Evolutionary conservation across 2,329 filamentous ascomycete species (phyloP).

Genomic region (Nigrograna mackinnonii): DNA sequence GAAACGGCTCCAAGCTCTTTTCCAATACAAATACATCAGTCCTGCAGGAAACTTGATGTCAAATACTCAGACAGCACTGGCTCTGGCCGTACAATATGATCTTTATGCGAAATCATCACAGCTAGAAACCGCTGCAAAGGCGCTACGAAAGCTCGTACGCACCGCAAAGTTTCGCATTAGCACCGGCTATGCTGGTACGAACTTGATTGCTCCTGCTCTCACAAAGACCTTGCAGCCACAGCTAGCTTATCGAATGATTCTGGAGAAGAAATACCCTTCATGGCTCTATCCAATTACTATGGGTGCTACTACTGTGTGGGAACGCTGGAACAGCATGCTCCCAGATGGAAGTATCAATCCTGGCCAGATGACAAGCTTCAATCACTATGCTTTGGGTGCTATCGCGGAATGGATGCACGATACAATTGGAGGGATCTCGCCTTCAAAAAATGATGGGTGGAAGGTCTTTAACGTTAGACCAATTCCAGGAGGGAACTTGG

Average conservation of each 20-base stretch:
- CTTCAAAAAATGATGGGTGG: slow-evolving; percentile 1
- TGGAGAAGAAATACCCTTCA: slow-evolving; percentile 47
- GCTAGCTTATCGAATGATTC: slow-evolving; percentile 49
- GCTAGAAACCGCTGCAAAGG: slow-evolving; percentile 6
- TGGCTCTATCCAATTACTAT: slow-evolving; percentile 54
- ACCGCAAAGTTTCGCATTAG: background rate
- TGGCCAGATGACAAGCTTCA: slow-evolving; percentile 1
- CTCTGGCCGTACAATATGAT: slow-evolving; percentile 1
- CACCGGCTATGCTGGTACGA: slow-evolving; percentile 1
- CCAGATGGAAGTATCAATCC: slow-evolving; percentile 3
- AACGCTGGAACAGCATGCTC: slow-evolving; percentile 2
- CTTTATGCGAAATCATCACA: background rate
- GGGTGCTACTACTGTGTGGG: slow-evolving; percentile 47
- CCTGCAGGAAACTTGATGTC: background rate
- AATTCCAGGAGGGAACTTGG: background rate
- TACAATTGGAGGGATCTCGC: slow-evolving; percentile 1
- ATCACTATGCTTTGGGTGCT: slow-evolving; percentile 2
- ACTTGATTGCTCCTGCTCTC: slow-evolving; percentile 6
- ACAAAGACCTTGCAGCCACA: slow-evolving; percentile 4
- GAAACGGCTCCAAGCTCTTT: too few species aligned
- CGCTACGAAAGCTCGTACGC: background rate
- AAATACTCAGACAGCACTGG: background rate
- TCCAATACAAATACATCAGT: background rate
- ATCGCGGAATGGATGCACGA: slow-evolving; percentile 2
- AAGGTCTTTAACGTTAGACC: slow-evolving; percentile 1